A percentile compares a stretch with the other conserved stretches of the same genome.
Conservation (phyloP, 495 filamentous ascomycete species). For the Immersiella caudata region DNA sequence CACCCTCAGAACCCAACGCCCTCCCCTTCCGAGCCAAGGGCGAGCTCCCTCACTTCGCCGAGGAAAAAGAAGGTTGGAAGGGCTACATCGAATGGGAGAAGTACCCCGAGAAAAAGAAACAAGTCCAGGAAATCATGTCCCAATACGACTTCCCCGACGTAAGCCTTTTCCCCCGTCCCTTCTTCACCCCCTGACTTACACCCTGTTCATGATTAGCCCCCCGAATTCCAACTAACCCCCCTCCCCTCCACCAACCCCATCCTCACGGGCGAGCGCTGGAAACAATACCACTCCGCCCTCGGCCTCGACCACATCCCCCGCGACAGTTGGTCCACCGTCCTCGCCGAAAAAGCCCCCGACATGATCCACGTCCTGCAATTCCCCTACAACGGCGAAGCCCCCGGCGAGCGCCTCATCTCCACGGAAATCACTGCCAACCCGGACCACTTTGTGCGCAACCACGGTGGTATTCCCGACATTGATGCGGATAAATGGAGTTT, state of each 20-base stretch:
- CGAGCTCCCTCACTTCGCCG: conserved; percentile 26
- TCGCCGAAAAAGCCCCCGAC: conserved; percentile 62
- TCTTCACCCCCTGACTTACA: too few relatives aligned
- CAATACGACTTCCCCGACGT: conserved; percentile 56
- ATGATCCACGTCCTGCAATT: conserved; percentile 73
- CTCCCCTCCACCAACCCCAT: conserved; percentile 66
- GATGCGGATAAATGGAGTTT: conserved; percentile 56
- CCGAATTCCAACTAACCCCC: conserved; percentile 62
- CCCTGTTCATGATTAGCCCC: conserved; percentile 33
- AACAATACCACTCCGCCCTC: conserved; percentile 64
- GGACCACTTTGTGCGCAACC: conserved; percentile 68
- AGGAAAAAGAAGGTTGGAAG: conserved; percentile 31
- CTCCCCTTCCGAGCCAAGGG: conserved; percentile 27
- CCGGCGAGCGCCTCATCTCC: conserved; percentile 37
- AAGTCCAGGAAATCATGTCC: conserved; percentile 58
- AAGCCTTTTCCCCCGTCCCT: background rate
- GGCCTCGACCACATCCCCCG: conserved; percentile 54
- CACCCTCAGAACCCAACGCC: conserved; percentile 28
- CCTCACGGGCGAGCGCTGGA: conserved; percentile 63
- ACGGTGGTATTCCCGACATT: conserved; percentile 65
- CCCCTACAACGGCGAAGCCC: conserved; percentile 71
- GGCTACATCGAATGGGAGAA: conserved; percentile 71
- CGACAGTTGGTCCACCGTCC: conserved; percentile 61
- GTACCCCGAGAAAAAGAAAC: conserved; percentile 65
- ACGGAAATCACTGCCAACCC: conserved; percentile 60